These are phyloP conservation scores for Peronospora belbahrii DNA, from an alignment of 352 stramenopile genomes.

Conservation along the genomic window DNA sequence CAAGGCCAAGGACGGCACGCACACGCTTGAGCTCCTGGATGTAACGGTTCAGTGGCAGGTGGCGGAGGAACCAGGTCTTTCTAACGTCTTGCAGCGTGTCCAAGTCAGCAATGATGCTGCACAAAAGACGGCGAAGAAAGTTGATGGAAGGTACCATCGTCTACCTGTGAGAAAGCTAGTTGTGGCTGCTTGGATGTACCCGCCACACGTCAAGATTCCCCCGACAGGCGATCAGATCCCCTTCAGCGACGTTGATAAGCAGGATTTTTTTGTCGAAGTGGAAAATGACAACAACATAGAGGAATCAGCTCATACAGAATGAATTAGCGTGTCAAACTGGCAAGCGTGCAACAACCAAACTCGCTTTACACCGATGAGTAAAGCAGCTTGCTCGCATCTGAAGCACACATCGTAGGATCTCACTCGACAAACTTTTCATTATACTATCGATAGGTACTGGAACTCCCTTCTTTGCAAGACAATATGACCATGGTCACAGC, in stretches of 20 bases:
- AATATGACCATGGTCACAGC: too few relatives aligned
- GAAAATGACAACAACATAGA: conserved; percentile 13
- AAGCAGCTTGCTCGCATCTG: too few relatives aligned
- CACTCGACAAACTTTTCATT: too few relatives aligned
- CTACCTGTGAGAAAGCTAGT: conserved; percentile 48
- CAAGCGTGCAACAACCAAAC: too few relatives aligned
- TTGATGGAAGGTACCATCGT: conserved; percentile 30
- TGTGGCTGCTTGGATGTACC: conserved; percentile 67
- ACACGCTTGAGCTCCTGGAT: conserved; percentile 21
- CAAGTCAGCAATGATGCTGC: conserved; percentile 1
- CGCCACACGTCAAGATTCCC: conserved; percentile 52
- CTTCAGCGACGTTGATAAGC: conserved; percentile 23
- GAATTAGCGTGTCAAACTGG: not conserved
- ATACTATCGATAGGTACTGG: too few relatives aligned
- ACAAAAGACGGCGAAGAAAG: not conserved
- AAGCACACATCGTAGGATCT: too few relatives aligned
- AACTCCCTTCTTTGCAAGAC: too few relatives aligned
- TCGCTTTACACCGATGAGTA: too few relatives aligned
- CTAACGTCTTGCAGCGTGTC: conserved; percentile 38
- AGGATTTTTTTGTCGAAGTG: conserved; percentile 45
- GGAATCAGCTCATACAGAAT: not conserved
- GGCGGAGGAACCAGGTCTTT: conserved; percentile 39
- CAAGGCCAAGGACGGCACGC: conserved; percentile 25
- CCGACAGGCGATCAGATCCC: conserved; percentile 49
- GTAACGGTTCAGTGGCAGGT: conserved; percentile 61